phyloP scores from a whole-genome alignment of 176 grass and related monocot species.

The Aegilops speltoides region DNA sequence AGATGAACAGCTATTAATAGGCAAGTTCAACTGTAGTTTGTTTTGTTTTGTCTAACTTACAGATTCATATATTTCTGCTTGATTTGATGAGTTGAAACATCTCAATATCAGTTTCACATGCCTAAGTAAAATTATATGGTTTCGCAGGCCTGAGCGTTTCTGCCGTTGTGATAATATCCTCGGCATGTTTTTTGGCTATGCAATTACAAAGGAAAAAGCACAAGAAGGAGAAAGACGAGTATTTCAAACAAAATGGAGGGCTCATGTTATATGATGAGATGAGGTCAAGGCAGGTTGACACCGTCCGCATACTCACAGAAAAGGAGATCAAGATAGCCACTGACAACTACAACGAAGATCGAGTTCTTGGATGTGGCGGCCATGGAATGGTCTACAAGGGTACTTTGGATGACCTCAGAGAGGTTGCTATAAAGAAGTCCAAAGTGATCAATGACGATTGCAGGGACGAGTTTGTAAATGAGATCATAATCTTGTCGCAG shows the following conservation, averaged over 20 bases:
- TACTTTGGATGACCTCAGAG: conserved; percentile 27
- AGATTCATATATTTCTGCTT: too few relatives aligned
- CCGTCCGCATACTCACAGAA: conserved; percentile 16
- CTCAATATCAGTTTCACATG: too few relatives aligned
- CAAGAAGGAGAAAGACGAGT: conserved; percentile 31
- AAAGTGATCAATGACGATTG: conserved; percentile 33
- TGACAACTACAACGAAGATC: conserved; percentile 25
- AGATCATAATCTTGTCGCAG: conserved; percentile 60
- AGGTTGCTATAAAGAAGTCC: conserved; percentile 54
- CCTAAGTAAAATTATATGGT: background rate
- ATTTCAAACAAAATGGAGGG: conserved; percentile 50
- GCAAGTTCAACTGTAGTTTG: too few relatives aligned
- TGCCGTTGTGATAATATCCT: background rate
- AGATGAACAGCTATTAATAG: too few relatives aligned
- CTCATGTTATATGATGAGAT: conserved; percentile 43
- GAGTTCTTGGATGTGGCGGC: conserved; percentile 23
- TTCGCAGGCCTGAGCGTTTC: background rate
- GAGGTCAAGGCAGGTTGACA: conserved; percentile 41
- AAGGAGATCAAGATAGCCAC: conserved; percentile 49
- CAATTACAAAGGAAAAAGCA: conserved; percentile 32
- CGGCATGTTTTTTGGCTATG: conserved; percentile 6
- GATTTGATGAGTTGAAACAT: too few relatives aligned
- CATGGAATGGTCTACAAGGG: conserved; percentile 52
- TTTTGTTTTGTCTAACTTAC: too few relatives aligned
- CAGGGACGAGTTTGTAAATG: conserved; percentile 52